phyloP scores from a whole-genome alignment of 805 yeast genomes.

The Metschnikowia orientalis region DNA sequence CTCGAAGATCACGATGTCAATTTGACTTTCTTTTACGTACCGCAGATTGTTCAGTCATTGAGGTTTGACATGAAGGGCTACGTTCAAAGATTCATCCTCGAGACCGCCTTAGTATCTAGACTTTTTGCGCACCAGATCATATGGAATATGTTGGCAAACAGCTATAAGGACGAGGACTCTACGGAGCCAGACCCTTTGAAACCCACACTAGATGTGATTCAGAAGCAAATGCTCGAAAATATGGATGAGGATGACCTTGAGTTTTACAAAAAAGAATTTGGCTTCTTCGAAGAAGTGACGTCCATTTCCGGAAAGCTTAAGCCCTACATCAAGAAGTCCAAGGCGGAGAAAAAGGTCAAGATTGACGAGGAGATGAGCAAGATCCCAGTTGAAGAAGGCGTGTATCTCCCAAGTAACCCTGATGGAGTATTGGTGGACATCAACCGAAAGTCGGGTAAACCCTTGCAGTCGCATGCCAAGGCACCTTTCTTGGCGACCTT shows the following conservation, averaged over 20 bases:
- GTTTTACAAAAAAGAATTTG: slow-evolving; percentile 79
- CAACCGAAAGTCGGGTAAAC: slow-evolving; percentile 86
- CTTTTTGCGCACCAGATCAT: slow-evolving; percentile 95
- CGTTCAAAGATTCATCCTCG: slow-evolving; percentile 82
- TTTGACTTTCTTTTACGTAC: slow-evolving; percentile 91
- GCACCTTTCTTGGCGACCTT: slow-evolving; percentile 98
- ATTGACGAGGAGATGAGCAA: slow-evolving; percentile 93
- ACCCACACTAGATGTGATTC: slow-evolving; percentile 74
- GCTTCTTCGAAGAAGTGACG: slow-evolving; percentile 87
- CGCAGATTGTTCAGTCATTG: slow-evolving; percentile 92
- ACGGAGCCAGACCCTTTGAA: slow-evolving; percentile 74
- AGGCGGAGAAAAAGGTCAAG: slow-evolving; percentile 93
- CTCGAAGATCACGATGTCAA: slow-evolving; percentile 83
- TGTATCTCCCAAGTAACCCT: slow-evolving; percentile 92
- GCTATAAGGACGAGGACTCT: slow-evolving; percentile 85
- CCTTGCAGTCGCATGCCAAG: slow-evolving; percentile 96
- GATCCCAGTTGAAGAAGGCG: slow-evolving; percentile 72
- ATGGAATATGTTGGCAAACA: slow-evolving; percentile 96
- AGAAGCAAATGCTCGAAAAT: slow-evolving; percentile 54
- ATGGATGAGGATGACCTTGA: slow-evolving; percentile 58
- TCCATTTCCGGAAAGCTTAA: slow-evolving; percentile 90
- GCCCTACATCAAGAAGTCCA: slow-evolving; percentile 89
- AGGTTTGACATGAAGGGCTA: slow-evolving; percentile 81
- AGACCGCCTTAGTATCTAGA: slow-evolving; percentile 86
- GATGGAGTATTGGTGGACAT: slow-evolving; percentile 93